A percentile compares a stretch with the other conserved stretches of the same genome.
These are phyloP conservation scores for Alloteropsis semialata DNA, from an alignment of 176 grass and related monocot species.

Conservation along the genomic window DNA sequence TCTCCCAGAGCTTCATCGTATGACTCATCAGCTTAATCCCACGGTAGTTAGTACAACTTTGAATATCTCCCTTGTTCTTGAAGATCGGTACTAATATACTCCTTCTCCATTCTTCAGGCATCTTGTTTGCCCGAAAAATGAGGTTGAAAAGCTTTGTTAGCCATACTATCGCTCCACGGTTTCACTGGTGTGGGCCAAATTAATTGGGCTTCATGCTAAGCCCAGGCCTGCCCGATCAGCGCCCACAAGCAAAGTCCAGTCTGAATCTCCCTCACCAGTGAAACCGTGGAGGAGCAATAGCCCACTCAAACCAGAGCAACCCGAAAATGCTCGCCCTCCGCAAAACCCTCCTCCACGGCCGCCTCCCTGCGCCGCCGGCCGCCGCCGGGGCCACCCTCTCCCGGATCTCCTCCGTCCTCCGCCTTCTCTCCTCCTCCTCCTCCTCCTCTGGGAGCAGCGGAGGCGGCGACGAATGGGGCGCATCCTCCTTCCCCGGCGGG, in stretches of 20 bases:
- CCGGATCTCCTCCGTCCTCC: constrained; percentile 48
- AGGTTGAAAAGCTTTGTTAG: no score
- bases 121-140: no score
- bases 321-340: constrained; percentile 54
- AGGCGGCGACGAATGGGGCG: constrained; percentile 56
- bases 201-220: constrained; percentile 12
- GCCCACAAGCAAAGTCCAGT: no score
- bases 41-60: no score
- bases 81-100: no score
- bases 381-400: not conserved
- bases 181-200: not conserved
- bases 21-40: no score
- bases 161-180: no score
- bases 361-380: constrained; percentile 43
- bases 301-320: constrained; percentile 30
- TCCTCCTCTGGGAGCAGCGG: constrained; percentile 1
- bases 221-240: not conserved
- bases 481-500: constrained; percentile 1
- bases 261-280: constrained; percentile 27
- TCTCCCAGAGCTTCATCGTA: no score
- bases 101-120: no score
- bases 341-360: constrained; percentile 64
- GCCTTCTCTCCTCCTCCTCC: constrained; percentile 20
- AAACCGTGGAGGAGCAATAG: constrained; percentile 22
- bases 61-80: no score